Evolutionary conservation across 2,329 filamentous ascomycete species (phyloP), one percentile per base, ranked within the genome.

Genomic region (Alternaria incomplexa): DNA sequence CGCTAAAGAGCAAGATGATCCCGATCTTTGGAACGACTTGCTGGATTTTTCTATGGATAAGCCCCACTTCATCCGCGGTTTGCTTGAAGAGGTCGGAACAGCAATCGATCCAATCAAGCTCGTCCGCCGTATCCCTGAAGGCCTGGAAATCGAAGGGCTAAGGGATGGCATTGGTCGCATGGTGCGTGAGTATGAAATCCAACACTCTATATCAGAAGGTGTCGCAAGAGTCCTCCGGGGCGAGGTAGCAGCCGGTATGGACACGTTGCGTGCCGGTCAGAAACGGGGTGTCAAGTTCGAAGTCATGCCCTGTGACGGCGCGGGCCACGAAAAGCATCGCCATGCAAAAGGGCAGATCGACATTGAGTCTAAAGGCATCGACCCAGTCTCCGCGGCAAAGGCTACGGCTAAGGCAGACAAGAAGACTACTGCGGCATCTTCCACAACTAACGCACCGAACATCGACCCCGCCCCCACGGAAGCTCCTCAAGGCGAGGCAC

Each of bases 31-130:
- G 96, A 92, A 97, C 67, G 94, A 98, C 74, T 85, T 99, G 8
- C 87, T 99, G 6, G 89, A 95, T 71, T 98, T 98, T 79, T 95
- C 92, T 64, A 98, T 99, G 96, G 93, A 97, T 81, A 97, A 97
- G 76, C 96, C 96, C 1, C 89, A 89, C 44, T 99, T 99, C 81
- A 98, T 99, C 69, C 90, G 93, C 12, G 94, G 92, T 0, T 84
- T 99, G 4, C 87, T 99, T 0, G 93, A 97, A 73, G 93, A 98
- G 81, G 95, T 97, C 2, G 96, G 96, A 36, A 98, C 94, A 1
- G 89, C 93, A 2, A 96, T 99, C 73, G 90, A 98, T 73, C 96
- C 96, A 0, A 95, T 98, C 65, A 91, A 91, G 15, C 87, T 99
- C 4, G 93, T 99, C 6, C 87, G 92, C 13, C 89, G 94, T 6